Evolutionary conservation across 352 stramenopile species (phyloP), one percentile per base, ranked within the genome.

Genomic region (Plasmopara halstedii): DNA sequence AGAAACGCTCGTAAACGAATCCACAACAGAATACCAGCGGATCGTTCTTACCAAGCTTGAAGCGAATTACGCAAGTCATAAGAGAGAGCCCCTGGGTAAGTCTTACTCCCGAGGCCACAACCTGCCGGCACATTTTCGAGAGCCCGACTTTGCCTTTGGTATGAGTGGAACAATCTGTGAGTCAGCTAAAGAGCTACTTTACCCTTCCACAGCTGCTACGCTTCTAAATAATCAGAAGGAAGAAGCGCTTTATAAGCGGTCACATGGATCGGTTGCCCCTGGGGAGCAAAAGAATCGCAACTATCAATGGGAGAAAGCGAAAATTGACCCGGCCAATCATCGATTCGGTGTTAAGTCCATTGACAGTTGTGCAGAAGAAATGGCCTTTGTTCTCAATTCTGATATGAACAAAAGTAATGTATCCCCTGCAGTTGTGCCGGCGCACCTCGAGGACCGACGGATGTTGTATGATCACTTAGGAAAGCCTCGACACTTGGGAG

Each of bases 251-350:
- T 95, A 94, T 72, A 85, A 76, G 42, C 59, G 73, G 42, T 91
- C 68, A 21, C 80, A 96, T 42, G 73, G 83, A 2, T 80, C 70
- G 2, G 74, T 86, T 29, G 72, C 71, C 1, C 83, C 86, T 4
- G 86, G 86, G 0, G 79, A 95, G 43, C 88, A 96, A 54, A 88
- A 85, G 50, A 81, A 82, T 46, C 75, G 84, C 15, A 70, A 88
- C 48, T 95, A 96, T 55, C 51, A 72, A 36, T 95, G 85, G 84
- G 62, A 79, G 15, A 42, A 60, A 37, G 64, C 82, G 31, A 69
- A 72, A 31, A 72, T 89, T 41, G 65, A 96, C 34, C 62, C 86
- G 36, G 46, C 62, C 29, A 69, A 72, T 58, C 67, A 86, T 50
- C 67, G 84, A 25, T 93, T 93, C 42, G 83, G 83, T 2, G 59